phyloP scores from a whole-genome alignment of 129 eudicot species.

The Escallonia rubra region DNA sequence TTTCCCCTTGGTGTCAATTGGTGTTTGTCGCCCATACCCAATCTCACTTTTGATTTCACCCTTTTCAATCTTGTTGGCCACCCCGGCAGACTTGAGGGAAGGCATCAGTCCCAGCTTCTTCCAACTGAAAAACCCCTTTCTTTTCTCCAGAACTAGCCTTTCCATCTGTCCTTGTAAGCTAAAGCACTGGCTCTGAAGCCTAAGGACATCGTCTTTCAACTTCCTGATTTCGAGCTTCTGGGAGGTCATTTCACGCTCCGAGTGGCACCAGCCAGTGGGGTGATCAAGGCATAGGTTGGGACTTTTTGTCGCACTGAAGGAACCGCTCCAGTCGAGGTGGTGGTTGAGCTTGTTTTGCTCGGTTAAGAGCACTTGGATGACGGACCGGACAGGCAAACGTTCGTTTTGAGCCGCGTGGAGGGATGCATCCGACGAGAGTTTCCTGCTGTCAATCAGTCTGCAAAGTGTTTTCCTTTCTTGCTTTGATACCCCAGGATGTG shows the following conservation, averaged over 20 bases:
- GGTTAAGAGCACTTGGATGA: conserved; percentile 79
- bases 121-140: conserved; percentile 63
- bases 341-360: conserved; percentile 61
- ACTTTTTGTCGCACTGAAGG: conserved; percentile 34
- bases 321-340: conserved; percentile 49
- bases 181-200: conserved; percentile 62
- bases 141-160: conserved; percentile 34
- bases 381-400: conserved; percentile 76
- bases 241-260: conserved; percentile 41
- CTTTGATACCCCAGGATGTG: conserved; percentile 68
- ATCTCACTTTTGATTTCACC: conserved; percentile 33
- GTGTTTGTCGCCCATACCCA: conserved; percentile 47
- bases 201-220: conserved; percentile 62
- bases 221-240: conserved; percentile 62
- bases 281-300: conserved; percentile 34
- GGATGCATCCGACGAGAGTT: conserved; percentile 76
- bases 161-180: conserved; percentile 66
- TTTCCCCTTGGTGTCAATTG: conserved; percentile 29
- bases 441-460: conserved; percentile 59
- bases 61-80: conserved; percentile 18
- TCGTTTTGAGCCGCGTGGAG: conserved; percentile 86
- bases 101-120: conserved; percentile 31
- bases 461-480: conserved; percentile 65
- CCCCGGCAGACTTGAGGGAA: conserved; percentile 14
- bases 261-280: conserved; percentile 35